Percentiles rank a stretch among this genome's conserved stretches.
These are phyloP conservation scores for Claviceps fusiformis DNA, from an alignment of 2,329 filamentous ascomycete species.

Conservation along the genomic window DNA sequence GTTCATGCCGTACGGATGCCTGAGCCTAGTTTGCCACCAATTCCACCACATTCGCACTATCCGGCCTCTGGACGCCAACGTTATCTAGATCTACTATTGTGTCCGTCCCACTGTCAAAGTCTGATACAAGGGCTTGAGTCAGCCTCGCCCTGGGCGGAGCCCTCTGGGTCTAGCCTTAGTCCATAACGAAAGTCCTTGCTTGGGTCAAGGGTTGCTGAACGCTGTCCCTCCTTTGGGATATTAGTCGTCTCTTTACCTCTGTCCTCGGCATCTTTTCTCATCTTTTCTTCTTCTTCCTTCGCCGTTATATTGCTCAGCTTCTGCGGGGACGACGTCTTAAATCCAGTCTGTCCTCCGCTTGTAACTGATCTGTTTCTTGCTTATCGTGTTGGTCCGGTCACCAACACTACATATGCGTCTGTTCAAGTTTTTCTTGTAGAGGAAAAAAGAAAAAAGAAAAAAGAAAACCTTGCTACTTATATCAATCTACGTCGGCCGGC, in stretches of 20 bases:
- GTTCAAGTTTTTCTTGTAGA: too few relatives aligned
- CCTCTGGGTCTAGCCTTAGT: slow-evolving; percentile 5
- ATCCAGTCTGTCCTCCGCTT: slow-evolving; percentile 28
- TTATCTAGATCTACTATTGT: slow-evolving; percentile 19
- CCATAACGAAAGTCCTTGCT: slow-evolving; percentile 1
- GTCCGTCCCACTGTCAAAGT: background rate
- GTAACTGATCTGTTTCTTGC: slow-evolving; percentile 16
- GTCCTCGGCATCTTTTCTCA: slow-evolving; percentile 2
- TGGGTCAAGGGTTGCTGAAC: slow-evolving; percentile 8
- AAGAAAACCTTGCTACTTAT: background rate
- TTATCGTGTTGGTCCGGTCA: slow-evolving; percentile 38
- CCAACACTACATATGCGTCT: slow-evolving; percentile 22
- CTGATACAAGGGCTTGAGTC: slow-evolving; percentile 9
- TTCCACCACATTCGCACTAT: slow-evolving; percentile 8
- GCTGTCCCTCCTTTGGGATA: background rate
- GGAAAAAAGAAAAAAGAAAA: too few relatives aligned
- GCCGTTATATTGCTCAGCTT: slow-evolving; percentile 2
- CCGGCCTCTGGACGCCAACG: slow-evolving; percentile 22
- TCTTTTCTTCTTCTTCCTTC: slow-evolving; percentile 3
- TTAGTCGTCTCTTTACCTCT: slow-evolving; percentile 9
- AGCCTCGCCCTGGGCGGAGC: slow-evolving; percentile 6
- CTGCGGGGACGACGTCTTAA: slow-evolving; percentile 6
- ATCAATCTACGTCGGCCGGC: background rate
- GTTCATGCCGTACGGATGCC: slow-evolving; percentile 40
- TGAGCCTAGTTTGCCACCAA: slow-evolving; percentile 24